These are phyloP conservation scores for Triticum turgidum DNA, from an alignment of 176 grass and related monocot genomes.

Conservation along the genomic window DNA sequence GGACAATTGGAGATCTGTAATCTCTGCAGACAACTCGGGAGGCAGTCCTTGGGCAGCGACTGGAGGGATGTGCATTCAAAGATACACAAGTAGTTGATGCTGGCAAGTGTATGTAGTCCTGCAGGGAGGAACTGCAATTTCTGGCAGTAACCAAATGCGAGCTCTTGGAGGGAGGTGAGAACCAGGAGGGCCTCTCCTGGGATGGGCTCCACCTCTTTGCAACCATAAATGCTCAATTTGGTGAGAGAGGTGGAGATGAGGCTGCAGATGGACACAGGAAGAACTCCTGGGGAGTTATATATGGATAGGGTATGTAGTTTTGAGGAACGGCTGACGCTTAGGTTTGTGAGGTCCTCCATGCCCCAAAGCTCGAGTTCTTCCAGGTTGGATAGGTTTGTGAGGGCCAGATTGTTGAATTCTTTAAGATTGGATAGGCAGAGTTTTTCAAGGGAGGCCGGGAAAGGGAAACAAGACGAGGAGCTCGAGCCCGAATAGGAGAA, in stretches of 20 bases:
- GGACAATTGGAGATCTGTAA: neutral
- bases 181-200: too few species aligned
- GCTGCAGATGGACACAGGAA: neutral
- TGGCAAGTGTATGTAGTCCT: neutral
- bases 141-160: rapidly evolving
- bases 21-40: neutral
- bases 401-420: too few species aligned
- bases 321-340: neutral
- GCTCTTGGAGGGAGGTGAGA: too few species aligned
- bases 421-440: neutral
- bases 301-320: neutral
- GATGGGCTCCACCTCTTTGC: neutral
- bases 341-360: too few species aligned
- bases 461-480: neutral
- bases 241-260: neutral
- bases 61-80: neutral
- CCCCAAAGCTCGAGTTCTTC: too few species aligned
- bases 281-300: neutral
- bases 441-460: neutral
- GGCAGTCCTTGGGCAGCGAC: neutral
- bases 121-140: neutral
- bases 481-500: neutral
- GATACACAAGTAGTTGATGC: neutral
- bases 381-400: too few species aligned
- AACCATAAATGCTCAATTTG: rapidly evolving